Evolutionary conservation across 1,284 basidiomycete species (phyloP).

Genomic region (Trichosporon coremiiforme): DNA sequence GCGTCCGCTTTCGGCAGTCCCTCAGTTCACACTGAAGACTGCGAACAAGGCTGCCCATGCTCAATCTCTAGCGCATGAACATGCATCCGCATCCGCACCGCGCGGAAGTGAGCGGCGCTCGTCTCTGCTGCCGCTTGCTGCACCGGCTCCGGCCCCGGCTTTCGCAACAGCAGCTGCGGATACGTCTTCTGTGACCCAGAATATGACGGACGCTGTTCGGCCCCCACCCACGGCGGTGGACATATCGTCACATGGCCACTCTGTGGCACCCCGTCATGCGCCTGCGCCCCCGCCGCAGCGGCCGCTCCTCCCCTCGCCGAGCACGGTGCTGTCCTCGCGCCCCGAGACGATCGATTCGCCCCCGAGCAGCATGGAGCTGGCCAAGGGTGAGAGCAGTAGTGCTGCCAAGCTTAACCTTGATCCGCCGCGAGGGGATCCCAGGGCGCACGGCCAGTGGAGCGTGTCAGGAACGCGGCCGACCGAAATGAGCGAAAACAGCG

Average conservation of each 20-base stretch:
- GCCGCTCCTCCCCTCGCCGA: neutral
- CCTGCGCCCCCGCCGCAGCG: neutral
- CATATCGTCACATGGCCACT: neutral
- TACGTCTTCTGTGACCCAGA: neutral
- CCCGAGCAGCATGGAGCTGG: neutral
- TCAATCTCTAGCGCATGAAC: no score
- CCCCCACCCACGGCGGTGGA: neutral
- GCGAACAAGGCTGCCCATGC: neutral
- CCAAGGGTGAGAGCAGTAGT: neutral
- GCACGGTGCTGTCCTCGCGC: neutral
- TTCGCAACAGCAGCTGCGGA: no score
- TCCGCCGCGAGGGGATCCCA: neutral
- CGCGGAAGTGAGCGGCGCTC: neutral
- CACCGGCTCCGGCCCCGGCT: neutral
- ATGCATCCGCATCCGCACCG: neutral
- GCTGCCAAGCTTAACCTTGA: slow-evolving; percentile 14
- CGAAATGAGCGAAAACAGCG: neutral
- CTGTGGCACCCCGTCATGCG: neutral
- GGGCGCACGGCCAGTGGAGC: neutral
- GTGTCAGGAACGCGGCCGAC: neutral
- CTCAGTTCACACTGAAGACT: neutral
- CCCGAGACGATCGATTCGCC: neutral
- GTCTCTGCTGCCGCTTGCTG: neutral
- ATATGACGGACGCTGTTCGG: neutral
- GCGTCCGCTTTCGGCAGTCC: slow-evolving; percentile 5